Evolutionary conservation across 768 basidiomycete genomes (phyloP).

Genomic region (Lepiota subincarnata): DNA sequence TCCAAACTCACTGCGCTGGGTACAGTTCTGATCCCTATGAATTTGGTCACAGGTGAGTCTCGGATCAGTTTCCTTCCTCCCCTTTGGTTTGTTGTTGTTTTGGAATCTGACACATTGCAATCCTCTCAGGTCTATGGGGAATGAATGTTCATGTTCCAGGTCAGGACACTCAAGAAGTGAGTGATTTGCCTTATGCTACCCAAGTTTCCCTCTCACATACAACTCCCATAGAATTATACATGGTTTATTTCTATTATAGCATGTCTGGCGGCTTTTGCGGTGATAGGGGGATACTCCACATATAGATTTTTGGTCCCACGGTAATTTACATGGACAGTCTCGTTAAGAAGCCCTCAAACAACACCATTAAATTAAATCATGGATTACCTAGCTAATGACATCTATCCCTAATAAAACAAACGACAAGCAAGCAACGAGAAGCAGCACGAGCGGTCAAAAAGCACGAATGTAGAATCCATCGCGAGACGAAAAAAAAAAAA

Average conservation of each 20-base stretch:
- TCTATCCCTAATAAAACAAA: constrained; percentile 8
- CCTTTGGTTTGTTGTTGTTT: too few relatives aligned
- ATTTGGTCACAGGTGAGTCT: constrained; percentile 80
- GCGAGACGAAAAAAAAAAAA: not conserved
- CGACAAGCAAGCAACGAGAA: not conserved
- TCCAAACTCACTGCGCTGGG: constrained; percentile 96
- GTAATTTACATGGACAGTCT: constrained; percentile 13
- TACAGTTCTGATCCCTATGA: constrained; percentile 97
- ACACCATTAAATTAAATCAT: constrained; percentile 1
- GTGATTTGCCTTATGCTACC: constrained; percentile 13
- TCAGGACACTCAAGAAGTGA: constrained; percentile 51
- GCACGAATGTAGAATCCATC: not conserved
- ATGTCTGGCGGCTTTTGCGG: constrained; percentile 72
- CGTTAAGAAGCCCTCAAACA: not conserved
- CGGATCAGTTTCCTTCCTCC: too few relatives aligned
- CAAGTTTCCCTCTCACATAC: not conserved
- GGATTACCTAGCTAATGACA: constrained; percentile 3
- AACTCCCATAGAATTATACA: constrained; percentile 42
- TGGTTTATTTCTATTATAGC: constrained; percentile 91
- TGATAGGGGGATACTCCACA: constrained; percentile 75
- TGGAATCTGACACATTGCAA: too few relatives aligned
- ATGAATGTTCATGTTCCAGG: constrained; percentile 99
- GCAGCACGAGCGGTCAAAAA: constrained; percentile 1
- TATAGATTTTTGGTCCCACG: constrained; percentile 68
- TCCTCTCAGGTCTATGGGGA: constrained; percentile 89